Base-by-base conservation (phyloP, 352 stramenopile species). In the Phytopythium vexans region DNA sequence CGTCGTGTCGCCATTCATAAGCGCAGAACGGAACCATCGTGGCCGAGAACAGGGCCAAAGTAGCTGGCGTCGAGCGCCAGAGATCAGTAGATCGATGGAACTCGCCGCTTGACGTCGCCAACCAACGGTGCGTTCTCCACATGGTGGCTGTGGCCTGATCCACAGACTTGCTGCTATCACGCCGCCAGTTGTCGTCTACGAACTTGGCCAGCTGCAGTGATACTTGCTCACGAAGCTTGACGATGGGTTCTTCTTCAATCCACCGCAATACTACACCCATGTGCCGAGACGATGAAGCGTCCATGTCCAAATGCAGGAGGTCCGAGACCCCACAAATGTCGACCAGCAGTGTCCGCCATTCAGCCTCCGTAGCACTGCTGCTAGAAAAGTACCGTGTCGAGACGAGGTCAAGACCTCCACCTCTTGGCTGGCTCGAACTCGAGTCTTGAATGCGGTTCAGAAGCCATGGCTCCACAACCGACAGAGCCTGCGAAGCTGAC, bases 11-110 rank as follows among this genome's bases (percentile, higher is more conserved):
- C 74, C 74, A 86, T 21, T 37, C 6, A 33, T 71, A 55, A 3
- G 46, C 51, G 46, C 56, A 70, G 44, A 77, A 83, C 3, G 72
- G 77, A 14, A 83, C 71, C 72, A 83, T 85, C 1, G 51, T 42
- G 12, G 55, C n/a, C 2, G 67, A 49, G 32, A 89, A 77, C 21
- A 89, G 56, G 14, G 65, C 54, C 11, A 68, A 68, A 9, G 62
- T 59, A 9, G 41, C n/a, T 3, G 76, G 52, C 0, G 68, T 58
- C 6, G 59, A 33, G n/a, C 84, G 10, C 72, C 73, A 89, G 9
- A 89, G 54, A n/a, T 76, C 74, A 32, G 45, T 53, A 1, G 74
- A 40, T 9, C 48, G 42, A 41, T 82, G 50, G 32, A 81, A 79
- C 37, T 64, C 16, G 1, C 42, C 47, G 56, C 78, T 66, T 5